phyloP scores from a whole-genome alignment of 768 basidiomycete genomes.

The Multifurca ochricompacta region DNA sequence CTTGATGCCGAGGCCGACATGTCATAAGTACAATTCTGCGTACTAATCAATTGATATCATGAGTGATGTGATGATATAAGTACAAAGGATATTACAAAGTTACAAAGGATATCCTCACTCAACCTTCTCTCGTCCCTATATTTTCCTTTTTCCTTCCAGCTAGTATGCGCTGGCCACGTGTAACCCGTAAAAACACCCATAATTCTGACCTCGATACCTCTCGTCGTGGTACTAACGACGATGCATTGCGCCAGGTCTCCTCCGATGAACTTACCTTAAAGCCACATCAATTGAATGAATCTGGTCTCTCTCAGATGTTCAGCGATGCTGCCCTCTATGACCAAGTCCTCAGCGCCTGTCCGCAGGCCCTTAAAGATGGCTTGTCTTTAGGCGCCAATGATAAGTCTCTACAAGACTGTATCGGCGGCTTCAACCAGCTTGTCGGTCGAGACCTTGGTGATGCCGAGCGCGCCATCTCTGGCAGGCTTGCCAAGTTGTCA shows the following conservation, averaged over 20 bases:
- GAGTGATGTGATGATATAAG: background rate
- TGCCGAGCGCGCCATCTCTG: constrained; percentile 30
- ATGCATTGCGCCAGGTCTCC: background rate
- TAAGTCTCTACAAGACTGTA: constrained; percentile 19
- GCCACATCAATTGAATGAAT: background rate
- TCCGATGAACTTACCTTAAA: constrained; percentile 2
- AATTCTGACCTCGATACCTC: background rate
- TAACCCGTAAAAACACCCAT: background rate
- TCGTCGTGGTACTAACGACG: background rate
- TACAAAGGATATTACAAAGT: no score
- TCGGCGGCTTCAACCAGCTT: constrained; percentile 35
- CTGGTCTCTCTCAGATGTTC: constrained; percentile 32
- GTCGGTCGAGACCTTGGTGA: constrained; percentile 35
- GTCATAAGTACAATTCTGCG: no score
- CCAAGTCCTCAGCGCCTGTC: constrained; percentile 25
- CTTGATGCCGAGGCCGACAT: no score
- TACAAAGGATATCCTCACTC: no score
- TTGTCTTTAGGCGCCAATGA: background rate
- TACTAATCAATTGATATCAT: background rate
- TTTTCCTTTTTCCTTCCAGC: background rate
- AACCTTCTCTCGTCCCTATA: background rate
- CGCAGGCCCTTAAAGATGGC: background rate
- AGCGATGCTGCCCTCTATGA: constrained; percentile 34
- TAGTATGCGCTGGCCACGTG: constrained; percentile 12
- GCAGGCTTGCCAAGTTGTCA: constrained; percentile 33